These are phyloP conservation scores for Boechera divaricarpa DNA, from an alignment of 345 rosid species.

Conservation along the genomic window DNA sequence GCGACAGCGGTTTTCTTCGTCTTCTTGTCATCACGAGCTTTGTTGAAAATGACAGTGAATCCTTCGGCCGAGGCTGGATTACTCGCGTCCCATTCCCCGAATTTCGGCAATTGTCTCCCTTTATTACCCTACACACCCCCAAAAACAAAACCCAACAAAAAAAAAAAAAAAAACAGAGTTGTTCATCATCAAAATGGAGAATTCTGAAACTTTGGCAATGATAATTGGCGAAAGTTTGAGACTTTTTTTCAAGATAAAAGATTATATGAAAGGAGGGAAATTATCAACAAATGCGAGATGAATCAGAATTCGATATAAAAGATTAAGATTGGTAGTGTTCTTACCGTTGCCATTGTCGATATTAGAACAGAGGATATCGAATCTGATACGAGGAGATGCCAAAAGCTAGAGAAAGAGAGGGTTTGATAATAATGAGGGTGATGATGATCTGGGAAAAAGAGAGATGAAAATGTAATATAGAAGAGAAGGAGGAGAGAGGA, in stretches of 20 bases:
- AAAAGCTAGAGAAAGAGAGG: slow-evolving; percentile 15
- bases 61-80: slow-evolving; percentile 96
- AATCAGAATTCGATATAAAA: neutral
- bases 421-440: slow-evolving; percentile 1
- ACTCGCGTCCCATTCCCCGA: slow-evolving; percentile 97
- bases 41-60: slow-evolving; percentile 90
- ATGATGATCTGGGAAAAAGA: slow-evolving; percentile 26
- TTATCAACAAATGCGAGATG: neutral
- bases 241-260: neutral
- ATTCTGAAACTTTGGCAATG: neutral
- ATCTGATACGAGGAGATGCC: slow-evolving; percentile 13
- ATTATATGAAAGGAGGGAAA: neutral
- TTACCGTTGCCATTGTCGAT: slow-evolving; percentile 41
- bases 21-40: slow-evolving; percentile 95
- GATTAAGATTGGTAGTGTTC: neutral
- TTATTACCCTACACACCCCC: slow-evolving; percentile 55
- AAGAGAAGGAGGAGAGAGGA: slow-evolving; percentile 15
- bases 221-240: neutral
- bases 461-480: slow-evolving; percentile 28
- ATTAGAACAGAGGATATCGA: slow-evolving; percentile 25
- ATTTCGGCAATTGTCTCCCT: slow-evolving; percentile 90
- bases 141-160: neutral
- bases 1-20: slow-evolving; percentile 59
- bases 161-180: neutral
- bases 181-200: slow-evolving; percentile 21